Evolutionary conservation across 192 early-diverging fungal genomes (phyloP).

Genomic region (Funneliformis geosporum): DNA sequence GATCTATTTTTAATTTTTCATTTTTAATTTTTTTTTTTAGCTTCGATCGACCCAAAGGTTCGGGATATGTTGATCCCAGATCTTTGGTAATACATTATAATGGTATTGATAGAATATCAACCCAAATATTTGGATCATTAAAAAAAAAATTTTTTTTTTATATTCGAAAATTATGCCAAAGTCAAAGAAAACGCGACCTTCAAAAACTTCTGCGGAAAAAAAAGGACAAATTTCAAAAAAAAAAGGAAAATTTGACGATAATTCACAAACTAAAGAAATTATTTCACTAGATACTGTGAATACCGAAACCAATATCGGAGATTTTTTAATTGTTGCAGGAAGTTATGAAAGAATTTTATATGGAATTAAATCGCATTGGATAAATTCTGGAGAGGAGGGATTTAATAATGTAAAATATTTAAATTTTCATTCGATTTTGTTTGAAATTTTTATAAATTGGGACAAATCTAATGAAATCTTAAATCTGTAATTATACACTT

Average conservation of each 20-base stretch:
- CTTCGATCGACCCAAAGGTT: background rate
- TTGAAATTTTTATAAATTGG: background rate
- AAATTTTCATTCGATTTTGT: background rate
- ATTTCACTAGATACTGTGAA: background rate
- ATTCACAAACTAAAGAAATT: background rate
- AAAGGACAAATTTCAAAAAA: background rate
- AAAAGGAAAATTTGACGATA: background rate
- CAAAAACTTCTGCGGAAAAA: background rate
- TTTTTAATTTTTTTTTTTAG: too few relatives aligned
- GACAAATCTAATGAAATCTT: conserved; percentile 1
- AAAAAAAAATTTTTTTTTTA: background rate
- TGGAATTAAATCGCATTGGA: conserved; percentile 76
- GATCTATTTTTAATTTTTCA: background rate
- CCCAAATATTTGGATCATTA: background rate
- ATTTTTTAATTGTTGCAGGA: conserved; percentile 73
- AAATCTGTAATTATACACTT: background rate
- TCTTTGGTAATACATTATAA: background rate
- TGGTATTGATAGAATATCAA: too few relatives aligned
- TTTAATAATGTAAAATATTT: background rate
- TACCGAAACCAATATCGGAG: conserved; percentile 30
- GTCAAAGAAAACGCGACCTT: background rate
- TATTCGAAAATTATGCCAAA: background rate
- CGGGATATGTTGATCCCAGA: background rate
- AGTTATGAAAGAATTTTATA: conserved; percentile 98
- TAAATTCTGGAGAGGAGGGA: conserved; percentile 35